Conservation (phyloP, 2,329 filamentous ascomycete species). For the Clarireedia sp. region DNA sequence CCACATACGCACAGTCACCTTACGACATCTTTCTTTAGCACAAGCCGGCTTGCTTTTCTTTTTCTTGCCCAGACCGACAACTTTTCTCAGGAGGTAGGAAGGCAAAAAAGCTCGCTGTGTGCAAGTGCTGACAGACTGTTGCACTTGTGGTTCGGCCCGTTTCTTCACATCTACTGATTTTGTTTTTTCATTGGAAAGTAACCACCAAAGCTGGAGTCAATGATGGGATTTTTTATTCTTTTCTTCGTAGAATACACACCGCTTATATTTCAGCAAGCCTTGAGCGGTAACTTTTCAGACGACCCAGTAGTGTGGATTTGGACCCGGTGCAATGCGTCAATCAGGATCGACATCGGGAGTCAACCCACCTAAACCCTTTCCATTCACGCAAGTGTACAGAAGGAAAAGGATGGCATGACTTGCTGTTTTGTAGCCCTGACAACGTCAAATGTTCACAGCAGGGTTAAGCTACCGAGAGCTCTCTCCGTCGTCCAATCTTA, state of each 20-base stretch:
- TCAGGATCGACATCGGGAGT: conserved; percentile 17
- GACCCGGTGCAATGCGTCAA: conserved; percentile 18
- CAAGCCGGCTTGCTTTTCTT: conserved; percentile 1
- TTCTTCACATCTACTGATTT: background rate
- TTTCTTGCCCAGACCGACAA: background rate
- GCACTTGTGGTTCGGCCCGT: background rate
- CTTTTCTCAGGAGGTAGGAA: background rate
- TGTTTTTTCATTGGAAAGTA: background rate
- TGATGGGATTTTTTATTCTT: background rate
- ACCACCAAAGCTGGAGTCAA: background rate
- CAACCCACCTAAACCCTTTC: conserved; percentile 10
- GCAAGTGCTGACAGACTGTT: background rate
- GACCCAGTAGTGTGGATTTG: conserved; percentile 17
- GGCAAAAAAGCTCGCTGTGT: background rate
- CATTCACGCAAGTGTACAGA: conserved; percentile 13
- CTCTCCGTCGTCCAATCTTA: background rate
- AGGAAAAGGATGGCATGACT: background rate
- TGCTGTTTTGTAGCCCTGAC: conserved; percentile 8
- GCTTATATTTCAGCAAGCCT: conserved; percentile 1
- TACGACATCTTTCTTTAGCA: background rate
- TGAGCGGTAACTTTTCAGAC: conserved; percentile 3
- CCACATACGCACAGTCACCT: conserved; percentile 1
- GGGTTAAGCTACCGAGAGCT: background rate
- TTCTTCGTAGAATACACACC: background rate
- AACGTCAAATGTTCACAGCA: background rate